Conservation (phyloP, 495 filamentous ascomycete genomes). For the Xylona heveae region DNA sequence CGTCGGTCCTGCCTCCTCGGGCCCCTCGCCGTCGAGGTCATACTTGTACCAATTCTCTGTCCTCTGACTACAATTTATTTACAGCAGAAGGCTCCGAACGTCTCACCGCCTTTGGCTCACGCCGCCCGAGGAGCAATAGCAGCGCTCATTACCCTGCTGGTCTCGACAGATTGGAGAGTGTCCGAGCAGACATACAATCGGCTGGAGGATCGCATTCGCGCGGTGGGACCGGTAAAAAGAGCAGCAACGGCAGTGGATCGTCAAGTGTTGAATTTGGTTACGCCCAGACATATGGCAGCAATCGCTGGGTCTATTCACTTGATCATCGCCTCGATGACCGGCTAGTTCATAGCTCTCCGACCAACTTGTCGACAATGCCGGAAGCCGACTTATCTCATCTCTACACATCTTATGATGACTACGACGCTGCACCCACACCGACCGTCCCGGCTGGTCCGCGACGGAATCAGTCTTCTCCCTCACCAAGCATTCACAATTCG, state of each 20-base stretch:
- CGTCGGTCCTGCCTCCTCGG: background rate
- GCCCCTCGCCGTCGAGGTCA: slow-evolving; percentile 20
- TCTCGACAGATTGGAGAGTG: slow-evolving; percentile 41
- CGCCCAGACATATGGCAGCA: slow-evolving; percentile 27
- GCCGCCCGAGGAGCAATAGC: slow-evolving; percentile 59
- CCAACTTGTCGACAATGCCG: slow-evolving; percentile 3
- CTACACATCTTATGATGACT: slow-evolving; percentile 27
- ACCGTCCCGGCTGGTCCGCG: slow-evolving; percentile 68
- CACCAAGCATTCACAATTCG: too few relatives aligned
- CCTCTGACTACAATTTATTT: slow-evolving; percentile 50
- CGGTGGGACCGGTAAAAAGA: slow-evolving; percentile 23
- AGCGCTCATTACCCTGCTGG: slow-evolving; percentile 49
- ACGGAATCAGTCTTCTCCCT: slow-evolving; percentile 17
- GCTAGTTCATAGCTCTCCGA: slow-evolving; percentile 4
- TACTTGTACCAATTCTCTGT: slow-evolving; percentile 44
- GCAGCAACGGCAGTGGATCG: slow-evolving; percentile 52
- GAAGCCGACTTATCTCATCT: slow-evolving; percentile 12
- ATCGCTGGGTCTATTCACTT: slow-evolving; percentile 36
- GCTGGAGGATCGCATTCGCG: slow-evolving; percentile 7
- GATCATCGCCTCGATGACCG: slow-evolving; percentile 1
- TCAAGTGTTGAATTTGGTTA: slow-evolving; percentile 48
- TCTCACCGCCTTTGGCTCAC: slow-evolving; percentile 33
- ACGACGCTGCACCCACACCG: slow-evolving; percentile 77
- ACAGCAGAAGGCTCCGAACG: slow-evolving; percentile 40
- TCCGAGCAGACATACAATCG: slow-evolving; percentile 22